Percentiles rank a stretch among this genome's conserved stretches.
Conservation (phyloP, 306 rosid species). For the Biancaea sappan region DNA sequence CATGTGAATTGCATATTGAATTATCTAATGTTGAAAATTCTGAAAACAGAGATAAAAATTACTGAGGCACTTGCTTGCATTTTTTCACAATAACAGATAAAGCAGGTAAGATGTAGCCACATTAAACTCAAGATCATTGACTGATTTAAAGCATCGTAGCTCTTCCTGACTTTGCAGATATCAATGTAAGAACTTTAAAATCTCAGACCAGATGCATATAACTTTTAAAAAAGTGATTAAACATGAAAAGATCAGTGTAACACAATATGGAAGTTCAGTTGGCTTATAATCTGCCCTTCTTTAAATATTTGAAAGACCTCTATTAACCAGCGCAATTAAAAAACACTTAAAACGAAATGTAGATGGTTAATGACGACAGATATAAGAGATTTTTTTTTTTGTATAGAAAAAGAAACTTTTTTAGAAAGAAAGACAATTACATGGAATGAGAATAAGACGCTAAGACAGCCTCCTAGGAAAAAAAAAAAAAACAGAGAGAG, state of each 20-base stretch:
- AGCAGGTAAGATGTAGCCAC: neutral
- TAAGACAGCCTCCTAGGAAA: neutral
- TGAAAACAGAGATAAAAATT: neutral
- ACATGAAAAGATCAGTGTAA: neutral
- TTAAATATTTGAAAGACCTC: neutral
- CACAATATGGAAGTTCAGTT: neutral
- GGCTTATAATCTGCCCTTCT: neutral
- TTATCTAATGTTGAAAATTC: neutral
- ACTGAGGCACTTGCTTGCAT: neutral
- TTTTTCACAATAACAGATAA: neutral
- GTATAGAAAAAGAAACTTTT: neutral
- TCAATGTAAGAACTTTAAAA: neutral
- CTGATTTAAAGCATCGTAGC: neutral
- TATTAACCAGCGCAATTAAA: neutral
- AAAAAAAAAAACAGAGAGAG: neutral
- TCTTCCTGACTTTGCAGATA: neutral
- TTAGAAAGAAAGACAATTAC: neutral
- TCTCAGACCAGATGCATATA: neutral
- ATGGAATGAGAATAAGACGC: neutral
- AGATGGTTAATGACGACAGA: neutral
- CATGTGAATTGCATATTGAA: neutral
- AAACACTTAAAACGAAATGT: neutral
- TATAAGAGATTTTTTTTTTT: neutral
- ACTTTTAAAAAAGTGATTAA: neutral
- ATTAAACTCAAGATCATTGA: neutral